Conservation (phyloP, 2,329 filamentous ascomycete genomes). For the Hymenotorrendiella dingleyae region DNA sequence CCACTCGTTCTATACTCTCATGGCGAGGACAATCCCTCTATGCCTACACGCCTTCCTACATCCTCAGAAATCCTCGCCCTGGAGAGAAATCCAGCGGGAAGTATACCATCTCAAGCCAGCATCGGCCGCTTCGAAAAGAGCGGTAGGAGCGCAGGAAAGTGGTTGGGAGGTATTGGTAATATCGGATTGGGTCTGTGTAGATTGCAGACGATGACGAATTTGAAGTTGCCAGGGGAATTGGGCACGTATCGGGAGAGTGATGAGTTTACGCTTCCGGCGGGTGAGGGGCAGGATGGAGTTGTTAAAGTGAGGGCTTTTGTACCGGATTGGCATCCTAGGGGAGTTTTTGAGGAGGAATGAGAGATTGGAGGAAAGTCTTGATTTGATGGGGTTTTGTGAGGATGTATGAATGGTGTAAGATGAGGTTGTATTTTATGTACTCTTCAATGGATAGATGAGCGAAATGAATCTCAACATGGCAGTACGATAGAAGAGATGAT, state of each 20-base stretch:
- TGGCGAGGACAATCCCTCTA: slow-evolving; percentile 34
- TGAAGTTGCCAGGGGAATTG: neutral
- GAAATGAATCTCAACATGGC: no score
- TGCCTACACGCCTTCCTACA: no score
- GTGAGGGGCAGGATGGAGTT: neutral
- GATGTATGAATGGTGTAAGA: no score
- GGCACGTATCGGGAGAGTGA: neutral
- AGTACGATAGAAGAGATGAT: no score
- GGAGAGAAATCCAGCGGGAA: slow-evolving; percentile 38
- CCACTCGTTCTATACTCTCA: slow-evolving; percentile 67
- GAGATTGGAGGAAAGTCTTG: no score
- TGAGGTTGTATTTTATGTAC: no score
- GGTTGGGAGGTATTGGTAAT: slow-evolving; percentile 73
- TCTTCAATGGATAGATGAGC: no score
- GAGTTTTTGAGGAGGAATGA: no score
- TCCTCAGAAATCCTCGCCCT: no score
- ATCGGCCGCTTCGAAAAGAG: slow-evolving; percentile 48
- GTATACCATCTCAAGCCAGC: slow-evolving; percentile 36
- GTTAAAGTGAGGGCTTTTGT: neutral
- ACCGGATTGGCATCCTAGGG: neutral
- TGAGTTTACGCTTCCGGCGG: neutral
- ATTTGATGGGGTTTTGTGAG: no score
- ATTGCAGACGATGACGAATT: slow-evolving; percentile 58
- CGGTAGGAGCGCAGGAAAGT: slow-evolving; percentile 73
- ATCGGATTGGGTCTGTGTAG: slow-evolving; percentile 81